A percentile compares a stretch with the other conserved stretches of the same genome.
Evolutionary conservation across 192 early-diverging fungal genomes (phyloP).

Genomic region (Coemansia sp.): DNA sequence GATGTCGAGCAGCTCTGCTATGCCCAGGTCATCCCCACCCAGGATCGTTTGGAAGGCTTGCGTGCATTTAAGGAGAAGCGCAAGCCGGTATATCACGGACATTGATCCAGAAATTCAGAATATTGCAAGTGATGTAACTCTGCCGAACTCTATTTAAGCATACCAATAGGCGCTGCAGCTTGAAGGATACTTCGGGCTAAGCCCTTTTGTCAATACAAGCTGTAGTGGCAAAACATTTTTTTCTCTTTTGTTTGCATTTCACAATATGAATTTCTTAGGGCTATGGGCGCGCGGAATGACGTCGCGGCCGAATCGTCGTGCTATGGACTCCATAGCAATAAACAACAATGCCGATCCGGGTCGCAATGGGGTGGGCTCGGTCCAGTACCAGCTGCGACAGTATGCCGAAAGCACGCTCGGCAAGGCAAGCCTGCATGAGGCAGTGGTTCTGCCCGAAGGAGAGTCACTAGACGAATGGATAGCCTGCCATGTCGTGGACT

Average conservation of each 20-base stretch:
- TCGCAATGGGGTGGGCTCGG: conserved; percentile 30
- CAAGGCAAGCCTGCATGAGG: conserved; percentile 71
- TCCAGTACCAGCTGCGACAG: conserved; percentile 54
- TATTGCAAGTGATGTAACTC: no score
- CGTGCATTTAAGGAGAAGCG: conserved; percentile 81
- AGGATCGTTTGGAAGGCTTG: conserved; percentile 89
- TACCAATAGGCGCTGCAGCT: background rate
- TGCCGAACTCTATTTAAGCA: no score
- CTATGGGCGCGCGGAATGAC: conserved; percentile 52
- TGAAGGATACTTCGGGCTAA: no score
- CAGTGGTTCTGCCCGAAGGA: conserved; percentile 81
- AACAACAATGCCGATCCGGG: conserved; percentile 20
- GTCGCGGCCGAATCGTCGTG: conserved; percentile 42
- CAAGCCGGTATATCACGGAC: conserved; percentile 61
- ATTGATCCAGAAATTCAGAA: background rate
- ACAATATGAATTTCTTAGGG: conserved; percentile 49
- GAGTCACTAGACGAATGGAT: conserved; percentile 92
- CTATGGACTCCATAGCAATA: conserved; percentile 51
- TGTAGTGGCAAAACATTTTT: background rate
- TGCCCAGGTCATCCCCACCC: conserved; percentile 88
- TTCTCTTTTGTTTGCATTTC: background rate
- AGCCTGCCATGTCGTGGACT: conserved; percentile 90
- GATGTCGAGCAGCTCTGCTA: conserved; percentile 94
- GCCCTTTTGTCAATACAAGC: no score
- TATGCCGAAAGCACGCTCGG: conserved; percentile 74